A percentile compares a stretch with the other conserved stretches of the same genome.
These are phyloP conservation scores for Mycena alexandri DNA, from an alignment of 768 basidiomycete genomes.

Conservation along the genomic window DNA sequence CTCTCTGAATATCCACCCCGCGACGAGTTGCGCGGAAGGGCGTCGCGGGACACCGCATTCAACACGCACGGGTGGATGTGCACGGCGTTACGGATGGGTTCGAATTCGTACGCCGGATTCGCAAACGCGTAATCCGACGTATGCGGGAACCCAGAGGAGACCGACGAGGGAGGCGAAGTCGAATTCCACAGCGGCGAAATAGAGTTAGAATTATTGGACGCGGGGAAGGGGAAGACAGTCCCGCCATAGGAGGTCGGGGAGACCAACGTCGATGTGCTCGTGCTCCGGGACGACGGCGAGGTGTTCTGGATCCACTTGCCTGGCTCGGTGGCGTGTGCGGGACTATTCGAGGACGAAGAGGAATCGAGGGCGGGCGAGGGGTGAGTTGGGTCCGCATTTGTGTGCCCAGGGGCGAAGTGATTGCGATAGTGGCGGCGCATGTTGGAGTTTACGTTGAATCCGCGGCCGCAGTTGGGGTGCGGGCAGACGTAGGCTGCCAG, in stretches of 20 bases:
- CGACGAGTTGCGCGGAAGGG: no score
- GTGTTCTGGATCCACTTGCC: no score
- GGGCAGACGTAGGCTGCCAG: slow-evolving; percentile 75
- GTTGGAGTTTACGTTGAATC: slow-evolving; percentile 88
- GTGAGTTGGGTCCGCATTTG: no score
- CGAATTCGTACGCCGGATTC: not conserved
- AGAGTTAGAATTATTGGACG: not conserved
- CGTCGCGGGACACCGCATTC: not conserved
- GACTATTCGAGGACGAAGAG: no score
- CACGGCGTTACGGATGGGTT: not conserved
- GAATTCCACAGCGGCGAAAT: no score
- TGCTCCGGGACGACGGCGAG: no score
- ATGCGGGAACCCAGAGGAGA: no score
- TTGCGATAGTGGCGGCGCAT: slow-evolving; percentile 86
- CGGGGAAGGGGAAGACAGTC: not conserved
- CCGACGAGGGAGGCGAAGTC: no score
- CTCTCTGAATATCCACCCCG: slow-evolving; percentile 17
- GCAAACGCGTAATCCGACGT: no score
- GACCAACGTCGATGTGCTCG: no score
- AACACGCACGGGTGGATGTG: not conserved
- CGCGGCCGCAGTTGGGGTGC: slow-evolving; percentile 77
- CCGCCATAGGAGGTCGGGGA: not conserved
- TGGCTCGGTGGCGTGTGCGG: no score
- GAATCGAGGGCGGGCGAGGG: no score
- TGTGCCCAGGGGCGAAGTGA: slow-evolving; percentile 48